Evolutionary conservation across 352 stramenopile species (phyloP).

Genomic region (Globisporangium cystogenes): DNA sequence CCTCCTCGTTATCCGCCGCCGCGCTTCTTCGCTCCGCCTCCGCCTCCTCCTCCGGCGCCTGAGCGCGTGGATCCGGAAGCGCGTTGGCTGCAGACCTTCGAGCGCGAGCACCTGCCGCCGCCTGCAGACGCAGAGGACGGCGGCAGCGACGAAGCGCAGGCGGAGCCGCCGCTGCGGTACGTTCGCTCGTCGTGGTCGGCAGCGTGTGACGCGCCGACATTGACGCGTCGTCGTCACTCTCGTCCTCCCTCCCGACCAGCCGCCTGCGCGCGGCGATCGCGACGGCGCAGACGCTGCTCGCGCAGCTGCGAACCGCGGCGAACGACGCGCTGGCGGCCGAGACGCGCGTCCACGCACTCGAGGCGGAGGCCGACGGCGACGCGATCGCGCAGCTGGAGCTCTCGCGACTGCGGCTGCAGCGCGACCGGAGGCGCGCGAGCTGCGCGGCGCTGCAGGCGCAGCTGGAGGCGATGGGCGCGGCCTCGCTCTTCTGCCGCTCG

Average conservation of each 20-base stretch:
- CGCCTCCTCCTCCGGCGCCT: neutral
- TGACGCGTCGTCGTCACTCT: neutral
- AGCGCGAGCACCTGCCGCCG: conserved; percentile 1
- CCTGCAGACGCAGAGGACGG: neutral
- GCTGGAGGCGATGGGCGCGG: conserved; percentile 16
- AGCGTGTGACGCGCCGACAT: neutral
- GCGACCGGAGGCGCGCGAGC: conserved; percentile 13
- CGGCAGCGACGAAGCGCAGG: too few species aligned
- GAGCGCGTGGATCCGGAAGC: conserved; percentile 5
- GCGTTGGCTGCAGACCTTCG: conserved; percentile 12
- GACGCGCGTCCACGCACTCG: conserved; percentile 2
- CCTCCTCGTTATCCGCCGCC: too few species aligned
- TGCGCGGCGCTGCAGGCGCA: conserved; percentile 17
- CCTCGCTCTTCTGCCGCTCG: conserved; percentile 9
- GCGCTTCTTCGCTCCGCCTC: neutral
- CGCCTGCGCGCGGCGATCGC: conserved; percentile 5
- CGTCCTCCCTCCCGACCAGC: neutral
- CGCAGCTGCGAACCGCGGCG: conserved; percentile 15
- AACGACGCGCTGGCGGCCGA: conserved; percentile 15
- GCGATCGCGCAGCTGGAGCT: conserved; percentile 10
- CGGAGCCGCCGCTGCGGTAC: neutral
- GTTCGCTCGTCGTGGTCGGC: neutral
- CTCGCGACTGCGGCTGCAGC: conserved; percentile 20
- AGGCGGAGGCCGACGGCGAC: neutral
- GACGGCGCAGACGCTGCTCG: conserved; percentile 4